phyloP scores from a whole-genome alignment of 495 filamentous ascomycete genomes.

The Daldinia concentrica region DNA sequence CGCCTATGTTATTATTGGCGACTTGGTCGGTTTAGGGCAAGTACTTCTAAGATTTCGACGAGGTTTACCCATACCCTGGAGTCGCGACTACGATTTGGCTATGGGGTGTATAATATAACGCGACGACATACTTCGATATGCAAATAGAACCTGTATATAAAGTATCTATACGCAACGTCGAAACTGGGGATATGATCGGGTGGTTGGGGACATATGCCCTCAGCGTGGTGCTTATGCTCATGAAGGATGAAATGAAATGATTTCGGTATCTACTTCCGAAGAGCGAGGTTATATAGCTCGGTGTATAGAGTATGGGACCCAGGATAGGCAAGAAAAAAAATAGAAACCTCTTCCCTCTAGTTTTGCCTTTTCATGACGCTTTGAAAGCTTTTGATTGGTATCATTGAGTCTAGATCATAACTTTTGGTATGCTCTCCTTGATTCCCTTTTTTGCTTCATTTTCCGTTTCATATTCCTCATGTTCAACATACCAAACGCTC shows the following conservation, averaged over 20 bases:
- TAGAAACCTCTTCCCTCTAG: constrained; percentile 33
- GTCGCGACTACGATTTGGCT: not conserved
- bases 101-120: constrained; percentile 15
- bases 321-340: constrained; percentile 6
- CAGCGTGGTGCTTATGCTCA: not conserved
- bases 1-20: not conserved
- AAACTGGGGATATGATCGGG: not conserved
- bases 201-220: not conserved
- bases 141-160: constrained; percentile 22
- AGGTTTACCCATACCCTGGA: not conserved
- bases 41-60: not conserved
- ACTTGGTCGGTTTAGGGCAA: not conserved
- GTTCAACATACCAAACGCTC: not conserved
- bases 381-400: constrained; percentile 6
- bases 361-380: not conserved
- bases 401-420: constrained; percentile 14
- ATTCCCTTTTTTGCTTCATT: not conserved
- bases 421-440: not conserved
- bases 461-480: not conserved
- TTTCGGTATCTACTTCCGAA: constrained; percentile 3
- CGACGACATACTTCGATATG: constrained; percentile 16
- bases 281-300: not conserved
- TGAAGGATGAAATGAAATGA: not conserved
- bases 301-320: constrained; percentile 1
- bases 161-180: not conserved